A percentile compares a stretch with the other conserved stretches of the same genome.
These are phyloP conservation scores for Scleromitrula shiraiana DNA, from an alignment of 2,329 filamentous ascomycete genomes.

Conservation along the genomic window DNA sequence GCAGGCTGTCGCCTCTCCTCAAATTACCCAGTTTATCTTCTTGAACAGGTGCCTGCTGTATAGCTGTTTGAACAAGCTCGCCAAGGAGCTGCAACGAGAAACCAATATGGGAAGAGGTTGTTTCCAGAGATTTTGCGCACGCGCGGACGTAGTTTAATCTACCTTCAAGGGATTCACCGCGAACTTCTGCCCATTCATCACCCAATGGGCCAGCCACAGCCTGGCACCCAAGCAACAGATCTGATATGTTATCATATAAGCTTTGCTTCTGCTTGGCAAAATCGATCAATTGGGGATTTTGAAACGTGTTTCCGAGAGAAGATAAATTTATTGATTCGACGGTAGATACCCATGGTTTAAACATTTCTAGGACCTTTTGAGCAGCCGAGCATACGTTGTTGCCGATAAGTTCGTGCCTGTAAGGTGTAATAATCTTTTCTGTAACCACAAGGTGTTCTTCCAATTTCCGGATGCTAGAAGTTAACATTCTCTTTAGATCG, in stretches of 20 bases:
- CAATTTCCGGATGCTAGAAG: slow-evolving; percentile 77
- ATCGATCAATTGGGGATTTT: slow-evolving; percentile 78
- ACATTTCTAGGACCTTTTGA: slow-evolving; percentile 75
- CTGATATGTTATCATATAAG: slow-evolving; percentile 86
- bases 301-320: slow-evolving; percentile 66
- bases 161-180: slow-evolving; percentile 81
- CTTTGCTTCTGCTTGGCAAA: slow-evolving; percentile 89
- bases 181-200: slow-evolving; percentile 93
- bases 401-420: slow-evolving; percentile 70
- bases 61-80: slow-evolving; percentile 61
- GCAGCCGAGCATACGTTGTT: slow-evolving; percentile 76
- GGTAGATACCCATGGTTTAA: slow-evolving; percentile 80
- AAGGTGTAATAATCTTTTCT: slow-evolving; percentile 74
- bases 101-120: slow-evolving; percentile 77
- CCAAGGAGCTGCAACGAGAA: slow-evolving; percentile 82
- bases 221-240: slow-evolving; percentile 81
- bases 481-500: slow-evolving; percentile 74
- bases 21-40: slow-evolving; percentile 40
- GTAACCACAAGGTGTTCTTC: slow-evolving; percentile 73
- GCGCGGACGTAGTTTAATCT: slow-evolving; percentile 72
- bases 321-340: slow-evolving; percentile 90
- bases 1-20: slow-evolving; percentile 50
- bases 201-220: slow-evolving; percentile 83
- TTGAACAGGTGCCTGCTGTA: slow-evolving; percentile 33
- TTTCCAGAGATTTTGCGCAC: slow-evolving; percentile 73